Evolutionary conservation across 257 asterid species (phyloP), one percentile per base, ranked within the genome.

Genomic region (Avicennia marina): DNA sequence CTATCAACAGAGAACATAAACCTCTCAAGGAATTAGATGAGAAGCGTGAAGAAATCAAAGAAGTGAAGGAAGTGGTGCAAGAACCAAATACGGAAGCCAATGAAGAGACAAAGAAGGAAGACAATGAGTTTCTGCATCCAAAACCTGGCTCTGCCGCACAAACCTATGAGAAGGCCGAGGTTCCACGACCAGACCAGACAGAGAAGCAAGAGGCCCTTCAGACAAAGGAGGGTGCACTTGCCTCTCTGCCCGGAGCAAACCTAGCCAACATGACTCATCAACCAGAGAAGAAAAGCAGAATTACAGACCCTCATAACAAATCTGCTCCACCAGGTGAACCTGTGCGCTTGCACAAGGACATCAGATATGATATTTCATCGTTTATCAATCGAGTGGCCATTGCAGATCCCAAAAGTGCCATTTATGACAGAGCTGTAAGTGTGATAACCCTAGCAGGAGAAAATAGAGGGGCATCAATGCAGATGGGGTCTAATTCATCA

Each of bases 381-480:
- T 47, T 71, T 36, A 54, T 73, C 62, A 70, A 76, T 24, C 67
- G 38, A 62, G 58, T 67, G 73, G 63, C 75, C 31, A 13, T 22
- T 31, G 76, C 74, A 34, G 82, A 78, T 47, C 57, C 69, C 19
- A 64, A 63, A 48, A 49, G 19, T 1, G 21, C 72, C 66, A 24
- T 22, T 17, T 58, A 71, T 24, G 87, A 77, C 44, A 72, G 47
- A 52, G 72, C 75, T 7, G 75, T 75, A 36, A 78, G 81, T 26
- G 86, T 89, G 25, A 75, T 93, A 62, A 93, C 95, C 27, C 89
- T 93, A 50, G 89, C 95, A 12, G 98, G 97, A 41, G 97, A 93
- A 56, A 93, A 89, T 36, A 74, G 87, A 67, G 98, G 98, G 24
- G 95, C 97, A 15, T 72, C 85, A 2, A 80, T 93, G 96, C 90